A percentile compares a stretch with the other conserved stretches of the same genome.
Conservation (phyloP, 139 green algal genomes). For the Tetradesmus lagerheimii region DNA sequence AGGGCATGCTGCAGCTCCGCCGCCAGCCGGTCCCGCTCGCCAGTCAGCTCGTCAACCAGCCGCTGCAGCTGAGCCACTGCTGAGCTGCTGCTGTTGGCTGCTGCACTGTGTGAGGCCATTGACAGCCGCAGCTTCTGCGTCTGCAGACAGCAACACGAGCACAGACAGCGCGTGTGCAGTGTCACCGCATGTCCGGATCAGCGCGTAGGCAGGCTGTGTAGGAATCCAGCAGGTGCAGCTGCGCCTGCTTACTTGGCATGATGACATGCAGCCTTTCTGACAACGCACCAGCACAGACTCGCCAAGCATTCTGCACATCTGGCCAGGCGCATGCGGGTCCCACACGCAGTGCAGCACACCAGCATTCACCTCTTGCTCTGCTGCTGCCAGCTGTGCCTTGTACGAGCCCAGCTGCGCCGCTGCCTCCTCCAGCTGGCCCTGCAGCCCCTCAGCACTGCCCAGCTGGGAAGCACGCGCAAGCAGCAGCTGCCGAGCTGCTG, state of each 20-base stretch:
- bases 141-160: not conserved
- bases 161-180: not conserved
- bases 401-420: slow-evolving; percentile 33
- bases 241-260: too few relatives aligned
- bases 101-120: not conserved
- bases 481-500: not conserved
- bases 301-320: too few relatives aligned
- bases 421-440: slow-evolving; percentile 48
- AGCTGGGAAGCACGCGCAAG: not conserved
- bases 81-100: slow-evolving; percentile 18
- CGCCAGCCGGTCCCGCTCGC: slow-evolving; percentile 38
- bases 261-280: too few relatives aligned
- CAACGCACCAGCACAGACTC: too few relatives aligned
- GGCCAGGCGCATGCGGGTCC: too few relatives aligned
- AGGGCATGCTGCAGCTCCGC: not conserved
- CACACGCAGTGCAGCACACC: not conserved
- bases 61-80: slow-evolving; percentile 35
- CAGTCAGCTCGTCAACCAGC: slow-evolving; percentile 32
- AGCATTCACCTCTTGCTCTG: slow-evolving; percentile 38
- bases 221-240: too few relatives aligned
- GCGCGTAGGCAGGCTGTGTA: too few relatives aligned
- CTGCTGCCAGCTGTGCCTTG: slow-evolving; percentile 28
- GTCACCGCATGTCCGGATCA: too few relatives aligned
- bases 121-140: not conserved
- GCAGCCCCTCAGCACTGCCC: slow-evolving; percentile 46